Evolutionary conservation across 2,329 filamentous ascomycete species (phyloP), one percentile per base, ranked within the genome.

Genomic region (Fonsecaea pedrosoi): DNA sequence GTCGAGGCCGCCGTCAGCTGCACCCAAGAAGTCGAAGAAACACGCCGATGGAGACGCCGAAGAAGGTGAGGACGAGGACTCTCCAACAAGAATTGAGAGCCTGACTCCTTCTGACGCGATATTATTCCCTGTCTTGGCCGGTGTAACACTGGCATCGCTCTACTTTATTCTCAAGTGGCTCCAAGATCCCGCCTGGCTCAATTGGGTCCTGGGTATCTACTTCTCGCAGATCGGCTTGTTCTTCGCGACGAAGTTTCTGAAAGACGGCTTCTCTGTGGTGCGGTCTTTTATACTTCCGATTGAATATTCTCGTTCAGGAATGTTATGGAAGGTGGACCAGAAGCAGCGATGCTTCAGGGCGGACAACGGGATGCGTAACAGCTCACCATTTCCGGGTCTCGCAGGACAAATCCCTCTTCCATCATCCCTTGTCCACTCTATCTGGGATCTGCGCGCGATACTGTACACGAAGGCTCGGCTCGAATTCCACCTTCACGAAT

Each of bases 141-240:
- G 89, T 1, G 74, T 83, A 9, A 87, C 90, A 1, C 86, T 98
- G 8, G 84, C 88, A 50, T 88, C 88, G 4, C 83, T 98, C 12
- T 98, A 98, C 81, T 89, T 94, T 73, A 83, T 97, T 67, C 92
- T 98, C 75, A 92, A 96, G 77, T 95, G 90, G 86, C 86, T 97
- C 63, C 84, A 94, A 71, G 92, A 97, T 74, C 89, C 93, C 0
- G 84, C 88, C 10, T 82, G 96, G 25, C 80, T 98, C 74, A 97
- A 94, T 81, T 91, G 90, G 78, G 86, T 96, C 45, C 81, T 98
- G 25, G 89, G 91, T 45, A 88, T 86, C 74, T 97, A 98, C 81
- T 94, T 97, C 79, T 91, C 91, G 2, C 78, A 87, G 65, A 88
- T 94, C 75, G 92, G 92, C 0, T 79, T 96, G n/a, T 89, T 91